Evolutionary conservation across 306 rosid species (phyloP).

Genomic region (Coriaria nepalensis): DNA sequence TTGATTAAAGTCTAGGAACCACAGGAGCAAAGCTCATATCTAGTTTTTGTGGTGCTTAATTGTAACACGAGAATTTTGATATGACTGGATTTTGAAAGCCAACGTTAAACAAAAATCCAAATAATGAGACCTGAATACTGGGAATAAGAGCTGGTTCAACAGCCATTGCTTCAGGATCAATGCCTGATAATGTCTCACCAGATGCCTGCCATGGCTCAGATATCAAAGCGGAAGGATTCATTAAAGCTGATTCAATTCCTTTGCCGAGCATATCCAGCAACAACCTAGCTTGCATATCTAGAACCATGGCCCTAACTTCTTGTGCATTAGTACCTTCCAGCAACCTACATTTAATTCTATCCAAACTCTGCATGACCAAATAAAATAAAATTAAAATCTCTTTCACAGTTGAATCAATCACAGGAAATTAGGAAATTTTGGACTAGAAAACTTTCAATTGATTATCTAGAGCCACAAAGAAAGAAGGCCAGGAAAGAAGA

Average conservation of each 20-base stretch:
- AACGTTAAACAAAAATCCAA: slow-evolving; percentile 10
- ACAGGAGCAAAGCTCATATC: too few relatives aligned
- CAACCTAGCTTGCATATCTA: slow-evolving; percentile 98
- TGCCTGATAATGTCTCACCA: slow-evolving; percentile 56
- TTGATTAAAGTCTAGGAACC: too few relatives aligned
- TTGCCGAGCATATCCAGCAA: slow-evolving; percentile 97
- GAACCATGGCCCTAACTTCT: slow-evolving; percentile 99
- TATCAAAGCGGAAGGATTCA: slow-evolving; percentile 77
- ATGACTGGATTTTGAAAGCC: not conserved
- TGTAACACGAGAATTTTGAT: too few relatives aligned
- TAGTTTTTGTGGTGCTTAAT: too few relatives aligned
- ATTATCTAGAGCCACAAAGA: too few relatives aligned
- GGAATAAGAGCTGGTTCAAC: slow-evolving; percentile 72
- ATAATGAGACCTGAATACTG: slow-evolving; percentile 53
- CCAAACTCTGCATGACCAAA: slow-evolving; percentile 71
- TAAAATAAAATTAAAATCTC: not conserved
- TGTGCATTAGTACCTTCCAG: slow-evolving; percentile 94
- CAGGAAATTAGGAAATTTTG: not conserved
- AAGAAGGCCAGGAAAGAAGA: too few relatives aligned
- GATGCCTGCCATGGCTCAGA: slow-evolving; percentile 84
- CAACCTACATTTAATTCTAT: slow-evolving; percentile 91
- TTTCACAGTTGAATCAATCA: slow-evolving; percentile 8
- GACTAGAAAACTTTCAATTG: not conserved
- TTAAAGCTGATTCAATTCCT: slow-evolving; percentile 91
- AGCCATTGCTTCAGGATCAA: slow-evolving; percentile 90